phyloP scores from a whole-genome alignment of 768 basidiomycete genomes.

The Paxillus rubicundulus region DNA sequence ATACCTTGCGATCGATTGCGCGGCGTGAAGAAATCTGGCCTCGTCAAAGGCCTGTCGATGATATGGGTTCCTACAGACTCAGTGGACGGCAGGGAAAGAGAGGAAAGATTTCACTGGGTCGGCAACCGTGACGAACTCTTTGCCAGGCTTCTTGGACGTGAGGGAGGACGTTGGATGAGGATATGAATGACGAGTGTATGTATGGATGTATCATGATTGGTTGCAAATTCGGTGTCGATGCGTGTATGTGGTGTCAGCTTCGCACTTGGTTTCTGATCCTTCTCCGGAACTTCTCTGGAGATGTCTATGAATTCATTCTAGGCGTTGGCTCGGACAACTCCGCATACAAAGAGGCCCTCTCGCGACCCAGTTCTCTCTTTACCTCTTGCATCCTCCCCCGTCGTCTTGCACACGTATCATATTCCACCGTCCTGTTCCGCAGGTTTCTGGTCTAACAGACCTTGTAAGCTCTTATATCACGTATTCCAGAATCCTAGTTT shows the following conservation, averaged over 20 bases:
- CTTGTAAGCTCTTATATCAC: conserved; percentile 5
- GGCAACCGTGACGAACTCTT: conserved; percentile 65
- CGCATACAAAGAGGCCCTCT: conserved; percentile 12
- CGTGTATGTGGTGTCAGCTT: conserved; percentile 11
- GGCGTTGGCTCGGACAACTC: conserved; percentile 3
- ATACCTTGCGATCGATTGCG: conserved; percentile 47
- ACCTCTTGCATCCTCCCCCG: neutral
- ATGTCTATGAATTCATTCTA: conserved; percentile 4
- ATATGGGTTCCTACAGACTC: conserved; percentile 35
- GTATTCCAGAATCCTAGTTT: neutral
- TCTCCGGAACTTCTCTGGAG: conserved; percentile 5
- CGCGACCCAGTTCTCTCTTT: conserved; percentile 1
- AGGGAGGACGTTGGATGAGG: conserved; percentile 49
- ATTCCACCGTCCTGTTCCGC: too few species aligned
- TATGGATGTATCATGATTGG: conserved; percentile 6
- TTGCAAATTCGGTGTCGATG: conserved; percentile 11
- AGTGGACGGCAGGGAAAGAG: conserved; percentile 36
- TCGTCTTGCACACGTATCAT: too few species aligned
- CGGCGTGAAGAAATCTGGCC: conserved; percentile 55
- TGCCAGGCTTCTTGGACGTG: conserved; percentile 54
- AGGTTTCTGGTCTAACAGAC: neutral
- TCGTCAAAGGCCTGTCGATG: conserved; percentile 52
- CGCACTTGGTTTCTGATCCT: conserved; percentile 18
- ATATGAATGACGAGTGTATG: conserved; percentile 28
- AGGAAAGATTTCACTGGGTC: conserved; percentile 60